These are phyloP conservation scores for Rhizophora mangle DNA, from an alignment of 345 rosid species.

Conservation along the genomic window DNA sequence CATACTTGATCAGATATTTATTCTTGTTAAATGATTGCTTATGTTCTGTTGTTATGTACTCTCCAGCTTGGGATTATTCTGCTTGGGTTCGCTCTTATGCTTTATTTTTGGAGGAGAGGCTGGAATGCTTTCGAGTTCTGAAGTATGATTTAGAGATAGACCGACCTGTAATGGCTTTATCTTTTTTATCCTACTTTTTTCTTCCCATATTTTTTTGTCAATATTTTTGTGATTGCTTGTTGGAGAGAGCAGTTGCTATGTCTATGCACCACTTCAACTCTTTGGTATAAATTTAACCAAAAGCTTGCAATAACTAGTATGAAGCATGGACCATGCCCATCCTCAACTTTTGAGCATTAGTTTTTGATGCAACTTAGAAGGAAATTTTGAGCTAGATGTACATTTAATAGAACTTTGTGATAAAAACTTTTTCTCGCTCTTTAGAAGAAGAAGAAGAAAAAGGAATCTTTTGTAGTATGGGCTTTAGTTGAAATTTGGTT, in stretches of 20 bases:
- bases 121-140: slow-evolving; percentile 88
- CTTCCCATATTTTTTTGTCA: slow-evolving; percentile 1
- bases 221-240: not conserved
- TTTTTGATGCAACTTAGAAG: too few species aligned
- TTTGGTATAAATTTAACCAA: too few species aligned
- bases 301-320: too few species aligned
- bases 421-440: too few species aligned
- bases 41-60: slow-evolving; percentile 17
- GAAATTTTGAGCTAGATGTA: too few species aligned
- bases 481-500: too few species aligned
- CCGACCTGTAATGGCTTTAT: slow-evolving; percentile 56
- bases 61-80: slow-evolving; percentile 92
- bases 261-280: too few species aligned
- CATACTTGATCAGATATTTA: slow-evolving; percentile 1
- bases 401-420: too few species aligned
- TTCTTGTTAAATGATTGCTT: slow-evolving; percentile 16
- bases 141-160: slow-evolving; percentile 89
- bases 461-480: too few species aligned
- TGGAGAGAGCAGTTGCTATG: not conserved
- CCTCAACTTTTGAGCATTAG: too few species aligned
- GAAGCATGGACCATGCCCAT: too few species aligned
- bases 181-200: not conserved
- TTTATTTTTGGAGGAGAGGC: slow-evolving; percentile 86
- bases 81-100: slow-evolving; percentile 94
- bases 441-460: too few species aligned